phyloP scores from a whole-genome alignment of 805 yeast genomes.

The Kluyveromyces aestuarii region DNA sequence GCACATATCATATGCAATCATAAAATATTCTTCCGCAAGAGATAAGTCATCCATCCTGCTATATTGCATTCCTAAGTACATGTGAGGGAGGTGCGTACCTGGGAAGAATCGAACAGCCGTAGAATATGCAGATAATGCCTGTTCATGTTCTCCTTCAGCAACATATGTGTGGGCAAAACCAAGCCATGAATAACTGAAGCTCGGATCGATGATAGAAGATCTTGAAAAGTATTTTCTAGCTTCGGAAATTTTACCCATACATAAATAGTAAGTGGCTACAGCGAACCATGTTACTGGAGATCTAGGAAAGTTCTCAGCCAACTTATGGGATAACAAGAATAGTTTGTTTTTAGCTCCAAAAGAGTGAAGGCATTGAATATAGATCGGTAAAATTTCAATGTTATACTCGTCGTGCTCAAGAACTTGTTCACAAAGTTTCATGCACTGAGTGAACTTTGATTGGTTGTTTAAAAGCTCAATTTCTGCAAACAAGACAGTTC shows the following conservation, averaged over 20 bases:
- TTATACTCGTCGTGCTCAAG: slow-evolving; percentile 56
- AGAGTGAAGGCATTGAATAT: slow-evolving; percentile 78
- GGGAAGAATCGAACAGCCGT: slow-evolving; percentile 89
- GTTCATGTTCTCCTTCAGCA: slow-evolving; percentile 97
- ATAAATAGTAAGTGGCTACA: slow-evolving; percentile 80
- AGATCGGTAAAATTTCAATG: slow-evolving; percentile 62
- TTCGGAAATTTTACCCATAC: slow-evolving; percentile 62
- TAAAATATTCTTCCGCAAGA: slow-evolving; percentile 78
- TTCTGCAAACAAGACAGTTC: slow-evolving; percentile 57
- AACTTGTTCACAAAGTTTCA: slow-evolving; percentile 59
- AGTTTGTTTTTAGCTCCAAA: slow-evolving; percentile 73
- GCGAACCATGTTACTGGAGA: slow-evolving; percentile 85
- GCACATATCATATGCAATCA: slow-evolving; percentile 67
- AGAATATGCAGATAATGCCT: slow-evolving; percentile 93
- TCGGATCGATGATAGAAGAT: slow-evolving; percentile 81
- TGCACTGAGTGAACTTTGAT: slow-evolving; percentile 71
- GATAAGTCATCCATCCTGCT: slow-evolving; percentile 75
- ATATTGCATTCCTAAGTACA: slow-evolving; percentile 95
- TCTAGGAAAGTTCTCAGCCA: slow-evolving; percentile 78
- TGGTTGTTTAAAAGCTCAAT: slow-evolving; percentile 67
- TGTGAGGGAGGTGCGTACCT: slow-evolving; percentile 81
- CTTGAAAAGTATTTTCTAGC: slow-evolving; percentile 84
- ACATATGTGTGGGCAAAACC: slow-evolving; percentile 98
- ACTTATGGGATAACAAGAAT: slow-evolving; percentile 70
- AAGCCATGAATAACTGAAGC: slow-evolving; percentile 92